These are phyloP conservation scores for Cytauxzoon felis DNA, from an alignment of 169 alveolate genomes.

Conservation along the genomic window DNA sequence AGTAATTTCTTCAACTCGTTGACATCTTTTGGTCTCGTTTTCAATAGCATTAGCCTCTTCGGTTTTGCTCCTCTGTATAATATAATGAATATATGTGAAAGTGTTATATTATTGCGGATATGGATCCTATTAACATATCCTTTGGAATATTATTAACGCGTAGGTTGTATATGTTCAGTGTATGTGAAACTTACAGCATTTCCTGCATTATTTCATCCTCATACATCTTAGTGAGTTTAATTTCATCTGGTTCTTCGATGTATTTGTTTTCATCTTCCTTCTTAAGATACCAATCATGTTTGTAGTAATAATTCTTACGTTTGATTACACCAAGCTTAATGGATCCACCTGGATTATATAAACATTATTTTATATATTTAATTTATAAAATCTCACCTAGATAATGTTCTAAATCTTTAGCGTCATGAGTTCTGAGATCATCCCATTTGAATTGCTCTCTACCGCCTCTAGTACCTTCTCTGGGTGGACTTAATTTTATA, in stretches of 20 bases:
- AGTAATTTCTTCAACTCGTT: constrained; percentile 8
- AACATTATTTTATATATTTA: not conserved
- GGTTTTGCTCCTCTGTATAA: constrained; percentile 45
- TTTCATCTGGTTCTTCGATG: constrained; percentile 13
- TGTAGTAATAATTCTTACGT: constrained; percentile 32
- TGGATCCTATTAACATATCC: too few species aligned
- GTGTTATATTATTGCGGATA: too few species aligned
- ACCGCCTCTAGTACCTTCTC: constrained; percentile 58
- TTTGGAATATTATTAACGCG: not conserved
- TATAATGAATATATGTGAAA: not conserved
- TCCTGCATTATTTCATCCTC: constrained; percentile 60
- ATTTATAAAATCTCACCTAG: constrained; percentile 29
- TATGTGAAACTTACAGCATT: constrained; percentile 38
- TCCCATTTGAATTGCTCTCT: constrained; percentile 62
- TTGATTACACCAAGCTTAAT: constrained; percentile 46
- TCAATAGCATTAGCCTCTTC: constrained; percentile 42
- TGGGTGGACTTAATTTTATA: constrained; percentile 50
- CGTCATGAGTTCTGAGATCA: constrained; percentile 20
- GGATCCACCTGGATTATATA: not conserved
- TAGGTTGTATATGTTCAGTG: not conserved
- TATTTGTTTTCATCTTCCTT: not conserved
- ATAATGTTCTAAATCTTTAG: constrained; percentile 50
- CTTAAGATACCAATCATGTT: constrained; percentile 61
- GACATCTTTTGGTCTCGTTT: constrained; percentile 32
- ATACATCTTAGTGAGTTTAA: constrained; percentile 21